Evolutionary conservation across 2,329 filamentous ascomycete species (phyloP), one percentile per base, ranked within the genome.

Genomic region (Cadophora sp.): DNA sequence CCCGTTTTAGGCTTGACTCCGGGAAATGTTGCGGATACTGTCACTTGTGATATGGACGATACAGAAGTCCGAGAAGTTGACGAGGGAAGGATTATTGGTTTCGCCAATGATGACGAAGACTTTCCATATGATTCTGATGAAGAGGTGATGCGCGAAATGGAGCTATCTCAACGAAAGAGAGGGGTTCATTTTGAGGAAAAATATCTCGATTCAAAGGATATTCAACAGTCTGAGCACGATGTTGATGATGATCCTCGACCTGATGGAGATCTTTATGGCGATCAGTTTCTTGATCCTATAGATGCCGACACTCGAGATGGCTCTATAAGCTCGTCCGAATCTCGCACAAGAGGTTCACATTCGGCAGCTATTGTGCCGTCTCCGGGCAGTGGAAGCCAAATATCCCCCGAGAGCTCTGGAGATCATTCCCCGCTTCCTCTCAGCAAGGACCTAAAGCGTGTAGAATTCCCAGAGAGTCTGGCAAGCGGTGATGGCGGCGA

Each of bases 71-170:
- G 66, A 51, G 81, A 89, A 24, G 87, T 93, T 5, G 89, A 94
- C 71, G 89, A 93, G 72, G 80, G 81, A 36, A 84, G 83, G 24
- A 86, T 89, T 30, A 77, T 83, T 8, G 77, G 80, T 63, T 73
- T 79, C 33, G 68, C 67, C 64, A 73, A 76, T 27, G 81, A 82
- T 0, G 79, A 85, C n/a, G 81, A 84, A 24, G 80, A 82, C 7
- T 72, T 80, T n/a, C 78, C 80, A 1, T 81, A 83, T 39, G 85
- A 87, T 67, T 85, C 82, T 1, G 85, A 88, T 58, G 84, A 87
- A 64, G 84, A 87, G n/a, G 72, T 76, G 3, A 71, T 80, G 53
- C 70, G 75, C 20, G 76, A 79, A 43, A 72, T 77, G 22, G 68
- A 75, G 55, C 65, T 74, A 36, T 75, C 73, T 18, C 75, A 77